phyloP scores from a whole-genome alignment of 306 rosid genomes.

The Rosa rugosa region DNA sequence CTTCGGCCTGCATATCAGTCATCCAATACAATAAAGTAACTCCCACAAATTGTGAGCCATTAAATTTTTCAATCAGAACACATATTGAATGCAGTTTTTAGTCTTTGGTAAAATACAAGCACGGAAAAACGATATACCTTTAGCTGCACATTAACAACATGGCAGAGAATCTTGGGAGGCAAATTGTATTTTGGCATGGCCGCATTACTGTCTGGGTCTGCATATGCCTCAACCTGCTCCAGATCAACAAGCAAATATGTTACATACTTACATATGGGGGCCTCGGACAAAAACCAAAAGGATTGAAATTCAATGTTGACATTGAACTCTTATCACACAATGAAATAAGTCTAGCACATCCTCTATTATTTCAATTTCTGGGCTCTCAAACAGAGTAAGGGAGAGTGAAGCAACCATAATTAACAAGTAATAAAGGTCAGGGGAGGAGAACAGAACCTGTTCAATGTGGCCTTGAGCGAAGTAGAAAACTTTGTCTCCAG shows the following conservation, averaged over 20 bases:
- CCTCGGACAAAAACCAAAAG: not conserved
- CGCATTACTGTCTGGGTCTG: slow-evolving; percentile 32
- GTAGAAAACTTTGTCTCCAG: slow-evolving; percentile 52
- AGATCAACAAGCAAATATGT: slow-evolving; percentile 30
- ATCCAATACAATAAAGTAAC: not conserved
- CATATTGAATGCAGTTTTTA: not conserved
- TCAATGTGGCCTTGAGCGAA: slow-evolving; percentile 73
- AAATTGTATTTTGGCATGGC: slow-evolving; percentile 51
- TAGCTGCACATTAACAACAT: slow-evolving; percentile 43
- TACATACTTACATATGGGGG: not conserved
- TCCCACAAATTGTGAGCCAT: not conserved
- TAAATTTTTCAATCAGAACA: slow-evolving; percentile 3
- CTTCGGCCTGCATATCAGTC: slow-evolving; percentile 53
- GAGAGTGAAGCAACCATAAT: not conserved
- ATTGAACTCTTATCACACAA: not conserved
- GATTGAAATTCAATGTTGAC: not conserved
- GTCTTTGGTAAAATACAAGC: not conserved
- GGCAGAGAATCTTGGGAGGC: slow-evolving; percentile 66
- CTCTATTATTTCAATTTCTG: not conserved
- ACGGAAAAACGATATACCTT: slow-evolving; percentile 40
- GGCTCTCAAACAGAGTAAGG: not conserved
- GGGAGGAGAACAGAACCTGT: slow-evolving; percentile 46
- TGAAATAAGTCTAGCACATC: not conserved
- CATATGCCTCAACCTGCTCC: slow-evolving; percentile 50
- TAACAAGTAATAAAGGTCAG: not conserved